Base-by-base conservation (phyloP, 2,329 filamentous ascomycete species). In the Didymella pomorum region DNA sequence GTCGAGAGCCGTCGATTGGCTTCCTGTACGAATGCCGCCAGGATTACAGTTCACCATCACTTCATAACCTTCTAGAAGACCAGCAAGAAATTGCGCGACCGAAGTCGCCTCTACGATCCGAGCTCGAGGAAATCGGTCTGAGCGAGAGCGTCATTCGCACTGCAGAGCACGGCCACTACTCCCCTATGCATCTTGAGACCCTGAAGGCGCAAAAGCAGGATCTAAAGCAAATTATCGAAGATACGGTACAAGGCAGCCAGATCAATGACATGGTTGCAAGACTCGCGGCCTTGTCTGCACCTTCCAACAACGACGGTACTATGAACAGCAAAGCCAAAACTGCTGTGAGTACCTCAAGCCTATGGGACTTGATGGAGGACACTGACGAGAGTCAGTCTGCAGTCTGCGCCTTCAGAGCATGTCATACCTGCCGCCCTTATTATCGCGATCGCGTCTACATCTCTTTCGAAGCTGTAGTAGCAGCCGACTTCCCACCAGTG, bases 11-110 rank as follows among this genome's bases (percentile, higher is more conserved):
- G 0, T 76, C 81, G 16, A 81, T 88, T 52, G 89, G 90, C 25
- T 95, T 89, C 85, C 78, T 95, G 21, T 95, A 91, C 74, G 81
- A 84, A 58, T 95, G 92, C 74, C 84, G 82, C 12, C 86, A 91
- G 71, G 90, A 93, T 26, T 47, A 43, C 42, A 51, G 50, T 18
- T 20, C 46, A 12, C 45, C 46, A n/a, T 59, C 62, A 18, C 60
- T 65, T 2, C 56, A 52, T 28, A 28, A 56, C 14, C 47, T 60
- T 6, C 18, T 65, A 20, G 45, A 45, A 2, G 53, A 56, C 10
- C n/a, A n/a, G 31, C 46, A 16, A 16, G 44, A 59, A 10, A 23
- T 26, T 18, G 33, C 28, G 21, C 56, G 47, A n/a, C n/a, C 26
- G 4, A 64, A 67, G 28, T 74, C 73, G 6, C 23, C 41, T 9